Evolutionary conservation across 192 early-diverging fungal species (phyloP), one percentile per base, ranked within the genome.

Genomic region (Pilaira anomala): DNA sequence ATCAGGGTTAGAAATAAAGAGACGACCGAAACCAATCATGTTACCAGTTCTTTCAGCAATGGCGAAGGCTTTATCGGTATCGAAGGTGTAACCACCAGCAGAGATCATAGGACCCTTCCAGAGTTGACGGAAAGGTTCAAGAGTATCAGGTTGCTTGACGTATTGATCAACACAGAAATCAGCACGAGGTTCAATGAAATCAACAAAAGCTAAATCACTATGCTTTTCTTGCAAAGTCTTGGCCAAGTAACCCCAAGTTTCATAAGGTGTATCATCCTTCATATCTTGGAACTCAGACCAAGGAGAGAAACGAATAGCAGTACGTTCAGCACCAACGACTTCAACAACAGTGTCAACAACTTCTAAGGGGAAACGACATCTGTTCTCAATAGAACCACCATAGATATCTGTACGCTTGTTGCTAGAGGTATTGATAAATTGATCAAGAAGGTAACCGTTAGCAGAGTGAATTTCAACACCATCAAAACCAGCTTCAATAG

Each of bases 401-500:
- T 72, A 72, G 14, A 51, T 11, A 51, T 72, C 71, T 0, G 90
- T 93, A 63, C 96, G 87, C 21, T 84, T 60, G 76, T 98, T 96
- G 51, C 85, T 78, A n/a, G 88, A 50, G 6, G 88, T 84, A 18
- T 85, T 87, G 22, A 94, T 61, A 66, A 96, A 94, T 71, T 88
- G 78, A 73, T 89, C 78, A 48, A 91, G 61, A 44, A 98, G 76
- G 71, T 95, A 98, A 7, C 96, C 96, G 72, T 98, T 91, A 0
- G 96, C 94, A 55, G 72, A 83, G 55, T 96, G 94, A 24, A 98
- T 78, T 72, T 98, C 96, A 25, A 96, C 73, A 22, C 86, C 86
- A 57, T 96, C 92, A 68, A 94, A 91, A 1, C 91, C 92, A 13
- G 94, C 93, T 49, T 78, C 75, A 26, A 82, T 73, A 0, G 95